Evolutionary conservation across 108 stramenopile species (phyloP), one percentile per base, ranked within the genome.

Genomic region (Bacterosira constricta): DNA sequence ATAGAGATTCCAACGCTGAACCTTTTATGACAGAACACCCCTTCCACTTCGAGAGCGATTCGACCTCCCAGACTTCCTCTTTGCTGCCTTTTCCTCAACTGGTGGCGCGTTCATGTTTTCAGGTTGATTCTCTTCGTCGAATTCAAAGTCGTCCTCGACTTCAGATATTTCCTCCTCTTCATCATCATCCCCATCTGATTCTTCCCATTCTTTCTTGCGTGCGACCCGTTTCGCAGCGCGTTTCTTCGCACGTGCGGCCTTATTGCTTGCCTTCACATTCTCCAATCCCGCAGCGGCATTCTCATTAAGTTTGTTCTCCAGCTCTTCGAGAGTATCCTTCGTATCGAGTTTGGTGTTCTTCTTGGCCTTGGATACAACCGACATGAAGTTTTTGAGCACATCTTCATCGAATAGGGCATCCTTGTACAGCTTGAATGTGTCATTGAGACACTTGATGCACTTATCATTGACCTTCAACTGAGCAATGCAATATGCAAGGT

Each of bases 401-500:
- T 94, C 93, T 20, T 90, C 93, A 70, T 99, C 97, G 69, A 73
- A 85, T 13, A 98, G 84, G n/a, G 88, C 71, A 70, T 94, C 94
- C 74, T 94, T 90, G 85, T 95, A 96, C 2, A 89, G 79, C 58
- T 90, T 89, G 82, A 95, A 93, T 56, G 82, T 74, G 69, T 99
- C 98, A 15, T 82, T 81, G 15, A 99, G 82, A 15, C 65, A 85
- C 77, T 91, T 91, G 69, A 95, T 77, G 25, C 88, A 88, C 68
- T 89, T 91, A 47, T 97, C 97, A 46, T 85, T 91, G 50, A 94
- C 77, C 72, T 92, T 90, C 45, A 99, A 84, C 57, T 94, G 90
- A 25, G 97, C 79, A 45, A 99, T 81, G 78, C 98, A 99, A 68
- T 90, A 99, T 3, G 96, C 90, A 21, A 98, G 72, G 61, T 96